Percentiles rank a stretch among this genome's conserved stretches.
Conservation (phyloP, 768 basidiomycete species). For the Dacryopinax spathularia region DNA sequence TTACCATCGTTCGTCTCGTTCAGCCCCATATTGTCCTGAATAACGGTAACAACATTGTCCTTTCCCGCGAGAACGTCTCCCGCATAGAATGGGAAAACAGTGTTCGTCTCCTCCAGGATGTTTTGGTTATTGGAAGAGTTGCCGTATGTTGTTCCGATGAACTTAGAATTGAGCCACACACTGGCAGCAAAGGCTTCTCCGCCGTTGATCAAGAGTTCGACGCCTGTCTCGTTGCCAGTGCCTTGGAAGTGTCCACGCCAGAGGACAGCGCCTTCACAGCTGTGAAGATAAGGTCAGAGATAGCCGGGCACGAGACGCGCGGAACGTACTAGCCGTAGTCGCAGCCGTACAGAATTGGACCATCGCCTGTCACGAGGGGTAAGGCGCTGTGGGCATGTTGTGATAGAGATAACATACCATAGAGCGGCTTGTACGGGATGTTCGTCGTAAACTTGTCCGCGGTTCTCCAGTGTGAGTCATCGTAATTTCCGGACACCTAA, state of each 20-base stretch:
- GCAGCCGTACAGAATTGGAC: slow-evolving; percentile 66
- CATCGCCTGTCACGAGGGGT: slow-evolving; percentile 27
- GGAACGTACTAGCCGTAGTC: slow-evolving; percentile 66
- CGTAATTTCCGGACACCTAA: slow-evolving; percentile 32
- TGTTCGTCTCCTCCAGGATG: slow-evolving; percentile 52
- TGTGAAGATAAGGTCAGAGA: slow-evolving; percentile 18
- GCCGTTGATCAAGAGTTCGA: slow-evolving; percentile 68
- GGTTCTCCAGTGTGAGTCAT: slow-evolving; percentile 48
- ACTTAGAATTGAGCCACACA: slow-evolving; percentile 62
- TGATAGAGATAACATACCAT: slow-evolving; percentile 30
- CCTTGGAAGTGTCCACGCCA: slow-evolving; percentile 66
- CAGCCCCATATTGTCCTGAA: slow-evolving; percentile 75
- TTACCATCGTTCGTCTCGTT: slow-evolving; percentile 43
- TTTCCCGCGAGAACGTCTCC: slow-evolving; percentile 36
- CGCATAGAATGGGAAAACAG: slow-evolving; percentile 46
- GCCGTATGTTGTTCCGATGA: slow-evolving; percentile 58
- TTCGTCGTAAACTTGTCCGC: slow-evolving; percentile 65
- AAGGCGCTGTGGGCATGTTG: no score
- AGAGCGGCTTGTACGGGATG: slow-evolving; percentile 51
- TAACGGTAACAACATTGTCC: slow-evolving; percentile 65
- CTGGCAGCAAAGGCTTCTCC: slow-evolving; percentile 73
- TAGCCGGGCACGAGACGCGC: not conserved
- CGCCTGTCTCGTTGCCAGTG: slow-evolving; percentile 18
- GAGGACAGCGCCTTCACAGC: slow-evolving; percentile 68
- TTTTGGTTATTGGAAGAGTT: slow-evolving; percentile 56